Evolutionary conservation across 495 filamentous ascomycete genomes (phyloP), one percentile per base, ranked within the genome.

Genomic region (Podospora tetraspora): DNA sequence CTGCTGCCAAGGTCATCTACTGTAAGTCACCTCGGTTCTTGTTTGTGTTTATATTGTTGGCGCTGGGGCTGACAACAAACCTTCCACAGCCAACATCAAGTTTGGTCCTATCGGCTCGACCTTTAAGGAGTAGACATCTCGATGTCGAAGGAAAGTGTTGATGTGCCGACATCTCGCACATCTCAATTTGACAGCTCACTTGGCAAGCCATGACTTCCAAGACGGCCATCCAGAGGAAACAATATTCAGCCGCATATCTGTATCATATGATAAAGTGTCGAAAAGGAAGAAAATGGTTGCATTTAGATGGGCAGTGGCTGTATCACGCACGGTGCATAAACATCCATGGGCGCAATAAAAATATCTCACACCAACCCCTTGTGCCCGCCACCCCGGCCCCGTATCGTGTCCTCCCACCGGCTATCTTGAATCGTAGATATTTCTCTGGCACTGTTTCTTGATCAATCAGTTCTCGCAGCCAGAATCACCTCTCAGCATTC

Each of bases 51-150:
- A 13, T 23, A 32, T 21, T 23, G 12, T 57, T 32, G 43, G 10
- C 12, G 11, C 56, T 19, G 25, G 19, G 25, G 24, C 11, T 21
- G 8, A 58, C 24, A 16, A 10, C n/a, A 24, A 64, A 21, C 16
- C n/a, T 3, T 25, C n/a, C 6, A 52, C 57, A 74, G 72, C 87
- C 69, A 90, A 90, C 84, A 89, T 91, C 82, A 85, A 85, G 76
- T 86, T 88, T 72, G 89, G 89, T 22, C 84, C 86, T 62, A 84
- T 91, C 71, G 85, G 84, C 69, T 87, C 86, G 32, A 90, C 88
- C 70, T 87, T 87, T 75, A 72, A 71, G 64, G 63, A 66, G 58
- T 59, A 59, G 58, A 52, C 59, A 23, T 12, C 25, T 59, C 19
- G 24, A 64, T 3, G 9, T 24, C n/a, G 57, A 59, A 10, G 57